Base-by-base conservation (phyloP, 306 rosid species). In the Medicago truncatula region DNA sequence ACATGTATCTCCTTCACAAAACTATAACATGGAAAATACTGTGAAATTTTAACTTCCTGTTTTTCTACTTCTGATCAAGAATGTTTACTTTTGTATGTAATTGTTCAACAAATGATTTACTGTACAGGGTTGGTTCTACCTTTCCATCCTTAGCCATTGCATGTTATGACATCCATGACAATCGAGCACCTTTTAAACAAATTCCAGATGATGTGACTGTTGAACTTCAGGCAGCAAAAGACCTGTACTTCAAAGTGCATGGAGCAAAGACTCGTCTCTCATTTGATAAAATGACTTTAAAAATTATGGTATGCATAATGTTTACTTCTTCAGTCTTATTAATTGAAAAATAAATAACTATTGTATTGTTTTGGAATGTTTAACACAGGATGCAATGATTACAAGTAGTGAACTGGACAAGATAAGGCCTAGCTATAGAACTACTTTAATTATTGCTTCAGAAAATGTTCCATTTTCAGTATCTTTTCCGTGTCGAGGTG, bases 41-140 rank as follows among this genome's bases (percentile, higher is more conserved):
- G 25, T 58, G 38, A 14, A 20, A 39, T 57, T 12, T 14, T 71
- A 54, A 21, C 46, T 71, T 68, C 20, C 25, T 54, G 36, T 10
- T 56, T n/a, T 17, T 71, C 17, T 38, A 20, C 56, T 40, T 44
- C 20, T 41, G 67, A 21, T 57, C 57, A 20, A 62, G 44, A 18
- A 2, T 63, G 61, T 56, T 56, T 25, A 34, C 44, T 46, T 67
- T 23, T 9, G 59, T 76, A 43, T 31, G 15, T 57, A 44, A 38
- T 75, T 7, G 23, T 38, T 66, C 2, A 50, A 13, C 7, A 41
- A 11, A 63, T 67, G 56, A 44, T 74, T 77, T 82, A 46, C 44
- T 53, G 34, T 59, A 23, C 85, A 87, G 91, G 80, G 87, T 83
- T 62, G 91, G 89, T 78, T 83, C 83, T 8, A 16, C 21, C 40